Base-by-base conservation (phyloP, 176 grass and related monocot species). In the Tillandsia fasciculata region DNA sequence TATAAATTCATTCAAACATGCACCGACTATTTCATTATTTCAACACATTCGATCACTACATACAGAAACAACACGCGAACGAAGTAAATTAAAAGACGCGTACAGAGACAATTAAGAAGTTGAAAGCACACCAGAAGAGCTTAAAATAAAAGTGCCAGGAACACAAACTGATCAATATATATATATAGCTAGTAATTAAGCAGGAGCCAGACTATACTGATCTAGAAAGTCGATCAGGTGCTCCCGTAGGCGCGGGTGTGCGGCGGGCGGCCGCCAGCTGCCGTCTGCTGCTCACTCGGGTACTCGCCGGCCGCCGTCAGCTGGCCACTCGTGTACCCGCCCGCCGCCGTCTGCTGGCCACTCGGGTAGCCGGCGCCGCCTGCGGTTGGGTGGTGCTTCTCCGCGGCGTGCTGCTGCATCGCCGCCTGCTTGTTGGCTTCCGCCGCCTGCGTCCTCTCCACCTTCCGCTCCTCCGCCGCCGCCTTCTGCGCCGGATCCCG, bases 401-500 rank as follows among this genome's bases (percentile, higher is more conserved):
- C 66, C 12, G 76, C 66, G 4, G 79, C 79, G 52, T 83, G 76
- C 3, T 49, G 26, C 56, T 49, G 65, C 68, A 81, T 87, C 63
- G 83, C 74, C 1, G 73, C 71, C 26, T 79, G 77, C 82, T 96
- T 74, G 18, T 80, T 61, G 12, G 80, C 74, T 52, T 85, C 80
- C 2, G 83, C 83, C 70, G 79, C 77, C 51, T 61, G 80, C 65
- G 58, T 77, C 65, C 64, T 77, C 58, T 88, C 84, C 29, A 71
- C 70, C 77, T 91, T 83, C 11, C 54, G 65, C 77, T 85, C 80
- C 72, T 86, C 84, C 9, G 72, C 80, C 11, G 70, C 75, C 4
- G 53, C 74, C 77, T 96, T 96, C 83, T 84, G 69, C 50, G 5
- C 23, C 49, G 83, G 82, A 64, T 88, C 80, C 1, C 66, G 74